Evolutionary conservation across 805 yeast genomes (phyloP).

Genomic region (Saturnispora sekii): DNA sequence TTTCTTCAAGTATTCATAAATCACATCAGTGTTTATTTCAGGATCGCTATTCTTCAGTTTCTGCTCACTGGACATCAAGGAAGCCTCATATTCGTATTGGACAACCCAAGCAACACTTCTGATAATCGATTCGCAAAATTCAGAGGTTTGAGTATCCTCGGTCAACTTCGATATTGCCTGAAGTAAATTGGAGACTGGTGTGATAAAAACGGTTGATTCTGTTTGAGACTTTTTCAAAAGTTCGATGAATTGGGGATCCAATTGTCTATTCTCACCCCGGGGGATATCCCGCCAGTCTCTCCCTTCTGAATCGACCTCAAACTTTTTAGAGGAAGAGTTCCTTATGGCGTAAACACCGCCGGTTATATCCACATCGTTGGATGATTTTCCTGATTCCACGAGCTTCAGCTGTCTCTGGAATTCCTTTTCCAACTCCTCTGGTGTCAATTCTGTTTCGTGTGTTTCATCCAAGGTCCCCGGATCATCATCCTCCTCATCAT

Average conservation of each 20-base stretch:
- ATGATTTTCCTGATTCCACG: neutral
- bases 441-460: neutral
- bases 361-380: constrained; percentile 1
- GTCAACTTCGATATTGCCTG: constrained; percentile 21
- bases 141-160: constrained; percentile 18
- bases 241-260: constrained; percentile 20
- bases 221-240: constrained; percentile 17
- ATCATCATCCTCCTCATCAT: constrained; percentile 9
- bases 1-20: constrained; percentile 38
- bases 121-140: constrained; percentile 32
- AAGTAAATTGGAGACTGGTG: constrained; percentile 21
- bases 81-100: constrained; percentile 21
- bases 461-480: constrained; percentile 12
- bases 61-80: constrained; percentile 17
- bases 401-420: neutral
- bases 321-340: constrained; percentile 21
- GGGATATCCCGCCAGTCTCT: constrained; percentile 69
- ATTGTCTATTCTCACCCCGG: constrained; percentile 42
- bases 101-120: constrained; percentile 47
- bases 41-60: constrained; percentile 18
- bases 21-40: constrained; percentile 37
- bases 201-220: constrained; percentile 18
- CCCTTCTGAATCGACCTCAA: constrained; percentile 50
- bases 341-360: constrained; percentile 27
- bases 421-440: neutral